Evolutionary conservation across 2,329 filamentous ascomycete genomes (phyloP).

Genomic region (Teratosphaeria viscida): DNA sequence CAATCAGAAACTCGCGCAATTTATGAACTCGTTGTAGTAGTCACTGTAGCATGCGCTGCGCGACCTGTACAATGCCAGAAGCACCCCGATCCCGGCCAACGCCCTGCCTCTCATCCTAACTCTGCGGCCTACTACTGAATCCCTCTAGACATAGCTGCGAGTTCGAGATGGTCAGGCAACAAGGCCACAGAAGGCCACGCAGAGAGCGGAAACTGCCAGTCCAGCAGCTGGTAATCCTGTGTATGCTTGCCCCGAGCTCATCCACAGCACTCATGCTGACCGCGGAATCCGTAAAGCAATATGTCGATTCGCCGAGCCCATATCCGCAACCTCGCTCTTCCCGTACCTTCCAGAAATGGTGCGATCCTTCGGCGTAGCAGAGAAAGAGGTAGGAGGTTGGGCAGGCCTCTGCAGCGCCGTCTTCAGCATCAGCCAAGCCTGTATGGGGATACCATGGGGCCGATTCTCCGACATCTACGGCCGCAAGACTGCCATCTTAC

Average conservation of each 20-base stretch:
- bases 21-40: background rate
- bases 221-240: constrained; percentile 67
- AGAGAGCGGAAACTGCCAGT: constrained; percentile 52
- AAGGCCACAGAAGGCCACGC: background rate
- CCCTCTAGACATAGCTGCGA: background rate
- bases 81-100: background rate
- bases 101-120: background rate
- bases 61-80: background rate
- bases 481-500: constrained; percentile 70
- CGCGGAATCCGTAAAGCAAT: constrained; percentile 50
- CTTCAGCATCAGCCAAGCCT: constrained; percentile 69
- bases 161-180: background rate
- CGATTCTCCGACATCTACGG: constrained; percentile 67
- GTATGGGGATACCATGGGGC: constrained; percentile 84
- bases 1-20: background rate
- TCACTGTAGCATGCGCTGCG: background rate
- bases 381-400: constrained; percentile 67
- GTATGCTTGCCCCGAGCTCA: constrained; percentile 32
- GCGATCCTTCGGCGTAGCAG: constrained; percentile 60
- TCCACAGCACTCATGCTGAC: constrained; percentile 20
- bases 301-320: constrained; percentile 84
- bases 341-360: constrained; percentile 92
- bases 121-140: background rate
- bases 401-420: constrained; percentile 80
- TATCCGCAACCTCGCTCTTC: constrained; percentile 84